Evolutionary conservation across 1,284 basidiomycete genomes (phyloP), one percentile per base, ranked within the genome.

Genomic region (Ustilago loliicola): DNA sequence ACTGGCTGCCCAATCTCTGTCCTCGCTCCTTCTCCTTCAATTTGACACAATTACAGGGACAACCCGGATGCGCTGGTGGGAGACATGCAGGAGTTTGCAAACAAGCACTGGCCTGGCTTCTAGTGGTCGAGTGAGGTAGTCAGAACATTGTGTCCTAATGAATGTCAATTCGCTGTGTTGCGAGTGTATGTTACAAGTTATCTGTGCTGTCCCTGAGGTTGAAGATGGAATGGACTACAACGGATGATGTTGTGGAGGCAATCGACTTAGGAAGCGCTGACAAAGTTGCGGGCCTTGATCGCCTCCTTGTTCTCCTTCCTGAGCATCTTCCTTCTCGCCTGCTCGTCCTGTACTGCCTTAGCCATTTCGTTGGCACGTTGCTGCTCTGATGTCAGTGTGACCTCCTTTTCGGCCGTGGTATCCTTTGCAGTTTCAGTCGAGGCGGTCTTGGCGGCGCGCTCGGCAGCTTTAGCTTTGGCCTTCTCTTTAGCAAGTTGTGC

Each of bases 211-310:
- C 2, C 11, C 23, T 38, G 36, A 38, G 17, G 15, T 34, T 15
- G 36, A 3, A 38, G 17, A 40, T n/a, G 17, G 23, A 32, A 21
- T 17, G 2, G 36, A 17, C 17, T 53, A 21, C 34, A 40, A 32
- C 15, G 6, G 21, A 7, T 30, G 29, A 29, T 13, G 48, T 27
- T 51, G 48, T 25, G 27, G 27, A 30, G 10, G 23, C 34, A 15
- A 36, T 9, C 34, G 10, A 47, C 8, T 23, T 64, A 82, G 38
- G 77, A 74, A 56, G 82, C 73, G 34, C 73, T 76, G 58, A 84
- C 72, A 69, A 84, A 84, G 75, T 84, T 84, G 15, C 72, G 72
- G 30, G 82, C 79, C 72, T 84, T 84, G 67, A 84, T 84, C 7
- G 70, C 59, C 10, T 77, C 80, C 61, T 81, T 77, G 50, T 80